Conservation (phyloP, 108 stramenopile species). For the Mediolabrus comicus region DNA sequence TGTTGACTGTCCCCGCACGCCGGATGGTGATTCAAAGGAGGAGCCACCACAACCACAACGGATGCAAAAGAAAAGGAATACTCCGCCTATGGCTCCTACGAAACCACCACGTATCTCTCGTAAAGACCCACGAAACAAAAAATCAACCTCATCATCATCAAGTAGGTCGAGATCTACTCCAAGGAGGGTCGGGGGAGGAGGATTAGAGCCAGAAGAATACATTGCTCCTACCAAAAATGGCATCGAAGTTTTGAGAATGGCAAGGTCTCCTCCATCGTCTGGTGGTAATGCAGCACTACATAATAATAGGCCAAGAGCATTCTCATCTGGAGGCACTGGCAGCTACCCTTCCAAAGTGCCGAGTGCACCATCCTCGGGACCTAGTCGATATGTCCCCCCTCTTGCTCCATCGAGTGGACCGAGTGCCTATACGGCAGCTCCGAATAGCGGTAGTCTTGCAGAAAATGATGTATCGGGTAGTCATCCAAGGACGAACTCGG, state of each 20-base stretch:
- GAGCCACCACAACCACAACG: neutral
- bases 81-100: neutral
- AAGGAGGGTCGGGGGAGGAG: neutral
- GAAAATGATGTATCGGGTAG: neutral
- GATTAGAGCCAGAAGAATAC: slow-evolving; percentile 40
- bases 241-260: too few relatives aligned
- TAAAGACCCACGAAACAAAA: neutral
- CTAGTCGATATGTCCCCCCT: neutral
- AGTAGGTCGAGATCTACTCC: neutral
- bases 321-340: neutral
- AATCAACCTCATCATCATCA: neutral
- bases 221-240: neutral
- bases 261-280: neutral
- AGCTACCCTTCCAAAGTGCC: neutral
- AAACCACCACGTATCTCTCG: neutral
- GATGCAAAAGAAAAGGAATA: neutral
- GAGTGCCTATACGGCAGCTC: neutral
- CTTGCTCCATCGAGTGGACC: neutral
- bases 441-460: neutral
- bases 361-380: slow-evolving; percentile 1
- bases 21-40: slow-evolving; percentile 26
- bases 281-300: neutral
- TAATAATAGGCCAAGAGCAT: neutral
- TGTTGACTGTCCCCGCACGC: slow-evolving; percentile 44
- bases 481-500: slow-evolving; percentile 17